phyloP scores from a whole-genome alignment of 495 filamentous ascomycete genomes.

The Daldinia childiae region DNA sequence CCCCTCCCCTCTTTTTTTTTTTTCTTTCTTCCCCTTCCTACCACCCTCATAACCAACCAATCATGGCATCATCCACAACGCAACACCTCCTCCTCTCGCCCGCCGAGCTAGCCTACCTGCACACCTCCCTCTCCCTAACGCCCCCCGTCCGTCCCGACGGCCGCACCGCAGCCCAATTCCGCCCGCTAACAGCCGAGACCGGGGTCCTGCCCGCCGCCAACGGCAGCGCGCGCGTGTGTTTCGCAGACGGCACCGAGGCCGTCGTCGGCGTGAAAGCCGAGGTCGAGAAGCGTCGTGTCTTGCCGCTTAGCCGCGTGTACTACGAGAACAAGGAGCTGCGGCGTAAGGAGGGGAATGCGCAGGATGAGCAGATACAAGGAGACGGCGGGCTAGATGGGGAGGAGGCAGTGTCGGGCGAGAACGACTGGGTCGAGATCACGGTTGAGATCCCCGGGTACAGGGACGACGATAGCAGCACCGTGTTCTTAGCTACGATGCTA shows the following conservation, averaged over 20 bases:
- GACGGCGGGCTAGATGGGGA: neutral
- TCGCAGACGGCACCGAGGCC: slow-evolving; percentile 94
- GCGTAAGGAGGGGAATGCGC: slow-evolving; percentile 40
- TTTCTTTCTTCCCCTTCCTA: neutral
- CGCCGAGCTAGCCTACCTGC: slow-evolving; percentile 95
- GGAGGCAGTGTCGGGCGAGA: slow-evolving; percentile 52
- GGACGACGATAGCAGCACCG: slow-evolving; percentile 89
- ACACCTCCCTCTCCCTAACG: slow-evolving; percentile 78
- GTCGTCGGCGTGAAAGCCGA: slow-evolving; percentile 95
- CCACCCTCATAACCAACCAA: neutral
- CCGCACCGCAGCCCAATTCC: slow-evolving; percentile 85
- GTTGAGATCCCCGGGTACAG: slow-evolving; percentile 87
- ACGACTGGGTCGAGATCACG: slow-evolving; percentile 81
- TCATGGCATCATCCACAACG: slow-evolving; percentile 46
- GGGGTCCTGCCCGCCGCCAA: slow-evolving; percentile 89
- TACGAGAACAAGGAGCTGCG: slow-evolving; percentile 42
- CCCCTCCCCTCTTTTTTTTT: neutral
- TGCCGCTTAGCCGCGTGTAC: slow-evolving; percentile 6
- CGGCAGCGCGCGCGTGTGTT: slow-evolving; percentile 90
- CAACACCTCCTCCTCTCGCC: slow-evolving; percentile 80
- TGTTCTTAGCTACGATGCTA: slow-evolving; percentile 87
- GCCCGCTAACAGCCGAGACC: slow-evolving; percentile 86
- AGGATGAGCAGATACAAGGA: slow-evolving; percentile 21
- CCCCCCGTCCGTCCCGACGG: slow-evolving; percentile 92
- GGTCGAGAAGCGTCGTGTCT: slow-evolving; percentile 65